A percentile compares a stretch with the other conserved stretches of the same genome.
Evolutionary conservation across 441 rosid species (phyloP).

Genomic region (Codiaeum variegatum): DNA sequence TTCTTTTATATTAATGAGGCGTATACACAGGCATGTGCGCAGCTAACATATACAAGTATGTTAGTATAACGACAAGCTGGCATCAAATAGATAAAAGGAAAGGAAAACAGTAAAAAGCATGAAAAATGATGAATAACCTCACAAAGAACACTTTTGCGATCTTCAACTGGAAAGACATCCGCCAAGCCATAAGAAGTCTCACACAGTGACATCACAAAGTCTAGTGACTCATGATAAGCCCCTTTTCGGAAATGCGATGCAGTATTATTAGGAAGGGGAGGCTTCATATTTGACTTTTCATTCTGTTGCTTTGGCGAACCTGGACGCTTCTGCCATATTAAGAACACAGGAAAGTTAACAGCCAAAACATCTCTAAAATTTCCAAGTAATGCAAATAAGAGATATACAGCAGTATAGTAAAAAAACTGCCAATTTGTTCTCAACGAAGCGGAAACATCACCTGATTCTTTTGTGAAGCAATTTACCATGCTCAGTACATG

Average conservation of each 20-base stretch:
- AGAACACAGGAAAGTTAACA: slow-evolving; percentile 7
- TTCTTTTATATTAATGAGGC: background rate
- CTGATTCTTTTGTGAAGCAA: background rate
- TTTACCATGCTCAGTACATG: background rate
- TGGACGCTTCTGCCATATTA: slow-evolving; percentile 63
- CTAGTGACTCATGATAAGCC: slow-evolving; percentile 88
- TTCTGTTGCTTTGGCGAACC: slow-evolving; percentile 80
- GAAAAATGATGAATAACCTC: slow-evolving; percentile 50
- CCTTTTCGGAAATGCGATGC: slow-evolving; percentile 84
- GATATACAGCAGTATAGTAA: background rate
- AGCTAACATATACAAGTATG: background rate
- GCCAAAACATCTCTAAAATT: background rate
- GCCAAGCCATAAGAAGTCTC: slow-evolving; percentile 96
- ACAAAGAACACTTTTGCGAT: slow-evolving; percentile 83
- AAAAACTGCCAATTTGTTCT: background rate
- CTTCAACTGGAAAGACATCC: slow-evolving; percentile 95
- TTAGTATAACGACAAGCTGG: background rate
- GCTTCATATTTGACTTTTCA: slow-evolving; percentile 65
- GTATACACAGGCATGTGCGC: background rate
- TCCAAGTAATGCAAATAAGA: slow-evolving; percentile 2
- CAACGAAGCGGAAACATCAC: background rate
- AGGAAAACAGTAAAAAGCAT: background rate
- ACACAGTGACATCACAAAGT: slow-evolving; percentile 84
- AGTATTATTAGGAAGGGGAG: slow-evolving; percentile 71
- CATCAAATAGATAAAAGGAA: background rate